Conservation (phyloP, 78 protist species). For the Protostelium mycophagum region DNA sequence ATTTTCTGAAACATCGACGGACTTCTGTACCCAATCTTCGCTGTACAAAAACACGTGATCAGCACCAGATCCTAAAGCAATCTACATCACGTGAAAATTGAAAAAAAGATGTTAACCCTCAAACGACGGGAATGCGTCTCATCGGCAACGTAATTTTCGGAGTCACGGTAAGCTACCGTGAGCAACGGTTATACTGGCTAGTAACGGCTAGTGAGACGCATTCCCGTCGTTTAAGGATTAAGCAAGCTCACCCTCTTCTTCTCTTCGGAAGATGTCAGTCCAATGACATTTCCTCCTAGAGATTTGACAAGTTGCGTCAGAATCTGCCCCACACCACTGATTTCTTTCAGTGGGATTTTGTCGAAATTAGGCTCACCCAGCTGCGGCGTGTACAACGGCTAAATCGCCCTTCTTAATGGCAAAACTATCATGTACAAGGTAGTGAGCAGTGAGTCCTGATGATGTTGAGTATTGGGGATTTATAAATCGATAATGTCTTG, state of each 20-base stretch:
- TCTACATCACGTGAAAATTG: background rate
- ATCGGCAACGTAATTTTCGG: no score
- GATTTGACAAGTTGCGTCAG: slow-evolving; percentile 31
- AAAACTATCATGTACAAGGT: slow-evolving; percentile 17
- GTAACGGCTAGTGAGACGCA: no score
- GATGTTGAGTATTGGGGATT: no score
- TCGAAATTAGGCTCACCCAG: slow-evolving; percentile 14
- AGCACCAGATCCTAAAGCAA: background rate
- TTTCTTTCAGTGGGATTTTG: no score
- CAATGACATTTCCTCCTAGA: slow-evolving; percentile 43
- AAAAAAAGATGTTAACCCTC: background rate
- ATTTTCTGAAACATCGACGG: background rate
- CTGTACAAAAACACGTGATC: slow-evolving; percentile 2
- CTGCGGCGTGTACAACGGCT: slow-evolving; percentile 67
- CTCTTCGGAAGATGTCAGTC: slow-evolving; percentile 26
- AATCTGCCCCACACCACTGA: slow-evolving; percentile 45
- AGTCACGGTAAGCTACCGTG: no score
- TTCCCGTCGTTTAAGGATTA: no score
- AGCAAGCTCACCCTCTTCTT: slow-evolving; percentile 25
- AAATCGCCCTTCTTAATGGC: slow-evolving; percentile 14
- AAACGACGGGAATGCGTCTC: background rate
- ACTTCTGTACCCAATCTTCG: slow-evolving; percentile 3
- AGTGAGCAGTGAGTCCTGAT: slow-evolving; percentile 60
- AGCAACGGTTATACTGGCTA: no score
- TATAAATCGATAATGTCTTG: no score